Evolutionary conservation across 225 moss, liverwort and hornwort species (phyloP).

Genomic region (Lunularia cruciata): DNA sequence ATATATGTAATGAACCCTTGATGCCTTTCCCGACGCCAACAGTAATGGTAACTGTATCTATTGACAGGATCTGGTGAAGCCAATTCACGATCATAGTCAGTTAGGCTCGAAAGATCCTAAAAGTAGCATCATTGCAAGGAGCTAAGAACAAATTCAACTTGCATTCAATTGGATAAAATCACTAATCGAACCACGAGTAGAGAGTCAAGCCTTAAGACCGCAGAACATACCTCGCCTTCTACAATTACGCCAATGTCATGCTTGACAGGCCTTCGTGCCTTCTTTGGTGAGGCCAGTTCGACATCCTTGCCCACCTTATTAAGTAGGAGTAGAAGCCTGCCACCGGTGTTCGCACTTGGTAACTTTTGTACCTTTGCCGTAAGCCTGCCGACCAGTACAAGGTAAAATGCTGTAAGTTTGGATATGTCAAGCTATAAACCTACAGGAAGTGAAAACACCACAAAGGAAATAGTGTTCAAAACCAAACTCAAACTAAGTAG

Average conservation of each 20-base stretch:
- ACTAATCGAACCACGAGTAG: background rate
- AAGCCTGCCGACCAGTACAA: conserved; percentile 44
- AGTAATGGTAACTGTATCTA: conserved; percentile 56
- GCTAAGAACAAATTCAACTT: background rate
- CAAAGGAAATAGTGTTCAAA: too few relatives aligned
- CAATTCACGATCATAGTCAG: background rate
- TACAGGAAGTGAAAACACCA: too few relatives aligned
- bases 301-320: conserved; percentile 40
- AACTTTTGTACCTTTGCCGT: conserved; percentile 58
- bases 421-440: background rate
- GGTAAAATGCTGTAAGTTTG: background rate
- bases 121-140: background rate
- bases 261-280: conserved; percentile 54
- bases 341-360: conserved; percentile 57
- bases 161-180: background rate
- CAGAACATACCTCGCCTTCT: conserved; percentile 68
- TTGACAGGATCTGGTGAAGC: conserved; percentile 45
- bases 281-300: conserved; percentile 45
- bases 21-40: conserved; percentile 48
- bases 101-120: background rate
- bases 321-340: conserved; percentile 64
- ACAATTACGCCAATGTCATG: conserved; percentile 63
- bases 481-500: too few relatives aligned
- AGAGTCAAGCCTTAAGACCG: background rate
- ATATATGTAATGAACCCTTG: conserved; percentile 74